Percentiles rank a stretch among this genome's conserved stretches.
These are phyloP conservation scores for Passalora sequoiae DNA, from an alignment of 2,329 filamentous ascomycete species.

Conservation along the genomic window DNA sequence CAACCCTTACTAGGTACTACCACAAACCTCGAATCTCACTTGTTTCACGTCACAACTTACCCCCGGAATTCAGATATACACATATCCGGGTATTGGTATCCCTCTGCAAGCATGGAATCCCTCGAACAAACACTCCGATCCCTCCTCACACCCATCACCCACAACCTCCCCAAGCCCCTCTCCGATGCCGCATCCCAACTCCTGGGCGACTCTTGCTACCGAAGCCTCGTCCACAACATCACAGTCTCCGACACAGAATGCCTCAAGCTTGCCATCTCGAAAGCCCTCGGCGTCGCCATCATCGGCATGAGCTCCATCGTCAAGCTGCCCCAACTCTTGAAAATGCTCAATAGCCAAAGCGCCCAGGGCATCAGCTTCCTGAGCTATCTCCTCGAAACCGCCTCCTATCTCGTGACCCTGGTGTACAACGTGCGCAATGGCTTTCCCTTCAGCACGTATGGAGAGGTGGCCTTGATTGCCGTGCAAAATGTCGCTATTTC, in stretches of 20 bases:
- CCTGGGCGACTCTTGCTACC: slow-evolving; percentile 80
- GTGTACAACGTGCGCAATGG: slow-evolving; percentile 87
- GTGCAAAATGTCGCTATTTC: slow-evolving; percentile 89
- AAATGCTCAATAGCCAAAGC: slow-evolving; percentile 75
- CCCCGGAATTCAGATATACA: too few species aligned
- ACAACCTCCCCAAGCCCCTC: slow-evolving; percentile 61
- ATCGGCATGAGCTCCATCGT: slow-evolving; percentile 84
- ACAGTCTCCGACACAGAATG: slow-evolving; percentile 72
- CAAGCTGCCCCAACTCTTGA: slow-evolving; percentile 95
- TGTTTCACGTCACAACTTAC: too few species aligned
- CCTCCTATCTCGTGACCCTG: slow-evolving; percentile 78
- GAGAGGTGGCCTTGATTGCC: slow-evolving; percentile 87
- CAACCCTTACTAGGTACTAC: too few species aligned
- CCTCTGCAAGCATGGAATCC: slow-evolving; percentile 38
- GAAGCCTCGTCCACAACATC: slow-evolving; percentile 76
- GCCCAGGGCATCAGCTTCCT: slow-evolving; percentile 82
- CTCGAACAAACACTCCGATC: slow-evolving; percentile 42
- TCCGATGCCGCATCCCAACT: slow-evolving; percentile 71
- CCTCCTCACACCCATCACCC: slow-evolving; percentile 42
- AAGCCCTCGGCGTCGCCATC: slow-evolving; percentile 88
- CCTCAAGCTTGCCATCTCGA: slow-evolving; percentile 84
- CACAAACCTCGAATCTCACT: too few species aligned
- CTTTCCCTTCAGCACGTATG: slow-evolving; percentile 94
- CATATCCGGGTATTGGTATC: too few species aligned
- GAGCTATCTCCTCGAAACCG: slow-evolving; percentile 87